These are phyloP conservation scores for Staphylotrichum tortipilum DNA, from an alignment of 495 filamentous ascomycete species.

Conservation along the genomic window DNA sequence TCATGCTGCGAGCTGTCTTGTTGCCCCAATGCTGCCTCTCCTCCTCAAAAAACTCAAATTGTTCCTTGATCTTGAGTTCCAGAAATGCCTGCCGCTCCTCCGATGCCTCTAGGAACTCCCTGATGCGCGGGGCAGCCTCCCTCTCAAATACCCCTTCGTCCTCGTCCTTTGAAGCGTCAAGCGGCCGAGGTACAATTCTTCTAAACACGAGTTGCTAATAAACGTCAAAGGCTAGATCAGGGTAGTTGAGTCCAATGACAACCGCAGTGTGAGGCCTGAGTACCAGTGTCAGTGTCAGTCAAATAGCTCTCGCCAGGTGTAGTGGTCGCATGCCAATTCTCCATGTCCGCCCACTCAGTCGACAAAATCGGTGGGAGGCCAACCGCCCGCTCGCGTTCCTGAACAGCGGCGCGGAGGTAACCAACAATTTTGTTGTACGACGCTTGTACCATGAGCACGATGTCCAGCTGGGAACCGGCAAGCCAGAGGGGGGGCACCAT, in stretches of 20 bases:
- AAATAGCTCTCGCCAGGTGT: too few relatives aligned
- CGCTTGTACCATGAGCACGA: not conserved
- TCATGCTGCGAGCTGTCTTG: not conserved
- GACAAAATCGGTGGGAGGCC: not conserved
- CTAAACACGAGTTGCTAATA: constrained; percentile 1
- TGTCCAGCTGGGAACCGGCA: not conserved
- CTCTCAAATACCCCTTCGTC: not conserved
- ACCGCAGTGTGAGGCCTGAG: not conserved
- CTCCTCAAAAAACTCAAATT: not conserved
- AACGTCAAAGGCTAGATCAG: not conserved
- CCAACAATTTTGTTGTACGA: not conserved
- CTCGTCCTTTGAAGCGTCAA: not conserved
- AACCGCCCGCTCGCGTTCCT: not conserved
- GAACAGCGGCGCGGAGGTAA: not conserved
- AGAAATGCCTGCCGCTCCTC: not conserved
- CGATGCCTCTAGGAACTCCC: constrained; percentile 1
- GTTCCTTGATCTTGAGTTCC: constrained; percentile 1
- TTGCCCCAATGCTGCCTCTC: constrained; percentile 3
- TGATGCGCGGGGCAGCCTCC: not conserved
- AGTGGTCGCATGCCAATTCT: not conserved
- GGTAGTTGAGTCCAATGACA: not conserved
- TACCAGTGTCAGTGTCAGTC: not conserved
- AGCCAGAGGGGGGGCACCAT: constrained; percentile 3
- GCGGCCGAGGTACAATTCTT: not conserved
- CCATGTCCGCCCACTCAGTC: not conserved